Base-by-base conservation (phyloP, 768 basidiomycete species). In the Chalciporus chontae region DNA sequence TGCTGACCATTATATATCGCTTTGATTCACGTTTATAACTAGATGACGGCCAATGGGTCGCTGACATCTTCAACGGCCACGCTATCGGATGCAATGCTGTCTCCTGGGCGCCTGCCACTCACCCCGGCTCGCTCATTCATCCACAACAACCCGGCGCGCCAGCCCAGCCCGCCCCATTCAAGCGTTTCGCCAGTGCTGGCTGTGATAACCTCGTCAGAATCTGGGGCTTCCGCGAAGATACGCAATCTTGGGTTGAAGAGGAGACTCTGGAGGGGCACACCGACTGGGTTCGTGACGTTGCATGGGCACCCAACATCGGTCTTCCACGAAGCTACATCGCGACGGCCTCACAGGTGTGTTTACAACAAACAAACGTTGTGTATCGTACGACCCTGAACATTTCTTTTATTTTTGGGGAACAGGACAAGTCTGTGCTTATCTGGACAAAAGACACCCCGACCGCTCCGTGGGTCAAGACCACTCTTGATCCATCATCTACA, bases 201-300 rank as follows among this genome's bases (percentile, higher is more conserved):
- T 97, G 94, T 61, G 96, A 98, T 71, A 94, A 94, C 62, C 79
- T 95, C 43, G 91, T 96, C 60, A 87, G 86, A 61, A 90, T 97
- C 57, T 97, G 95, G 95, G 84, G 79, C 1, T 96, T 85, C 73
- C 81, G 85, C 53, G 90, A 94, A 46, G 87, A 90, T 45, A 77
- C 84, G 8, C 87, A 94, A 67, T 81, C 88, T 8, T 97, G 94
- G 93, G 77, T 80, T 13, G 90, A 92, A 59, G 94, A 94, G 66
- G 94, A 95, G 60, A 81, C 77, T 0, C 80, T 99, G 19, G 89
- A 91, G 43, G 94, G 92, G 0, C 95, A 99, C 68, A 80, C 87
- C 0, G 95, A 99, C 68, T 99, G 95, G 95, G 94, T 99, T 18
- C 79, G 95, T 41, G 95, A 98, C 65, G 94, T 97, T n/a, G 91